These are phyloP conservation scores for Fusarium miscanthi DNA, from an alignment of 2,329 filamentous ascomycete species.

Conservation along the genomic window DNA sequence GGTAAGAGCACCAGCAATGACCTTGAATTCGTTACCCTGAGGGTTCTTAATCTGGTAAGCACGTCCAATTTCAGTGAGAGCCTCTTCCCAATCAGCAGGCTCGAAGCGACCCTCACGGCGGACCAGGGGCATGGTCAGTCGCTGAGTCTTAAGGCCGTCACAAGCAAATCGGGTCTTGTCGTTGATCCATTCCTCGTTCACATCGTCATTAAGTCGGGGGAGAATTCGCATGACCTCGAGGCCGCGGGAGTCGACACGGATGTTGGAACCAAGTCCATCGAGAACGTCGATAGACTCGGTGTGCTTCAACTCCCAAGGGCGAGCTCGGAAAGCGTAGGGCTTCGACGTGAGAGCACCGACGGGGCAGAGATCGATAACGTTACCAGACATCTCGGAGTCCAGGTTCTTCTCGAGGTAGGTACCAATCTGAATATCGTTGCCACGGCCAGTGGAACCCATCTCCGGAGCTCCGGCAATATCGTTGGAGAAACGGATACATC, in stretches of 20 bases:
- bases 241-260: slow-evolving; percentile 91
- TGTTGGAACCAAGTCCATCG: slow-evolving; percentile 92
- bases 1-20: slow-evolving; percentile 87
- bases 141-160: slow-evolving; percentile 95
- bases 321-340: slow-evolving; percentile 95
- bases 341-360: slow-evolving; percentile 97
- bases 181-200: slow-evolving; percentile 99
- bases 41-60: slow-evolving; percentile 84
- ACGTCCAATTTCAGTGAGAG: slow-evolving; percentile 84
- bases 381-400: slow-evolving; percentile 93
- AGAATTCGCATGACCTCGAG: slow-evolving; percentile 96
- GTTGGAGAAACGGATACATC: slow-evolving; percentile 97
- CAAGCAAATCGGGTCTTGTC: slow-evolving; percentile 98
- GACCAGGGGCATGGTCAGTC: slow-evolving; percentile 91
- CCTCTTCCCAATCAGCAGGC: slow-evolving; percentile 95
- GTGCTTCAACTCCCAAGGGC: slow-evolving; percentile 97
- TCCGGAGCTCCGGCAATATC: slow-evolving; percentile 96
- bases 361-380: slow-evolving; percentile 97
- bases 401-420: slow-evolving; percentile 96
- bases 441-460: slow-evolving; percentile 91
- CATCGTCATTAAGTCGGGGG: slow-evolving; percentile 93
- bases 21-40: slow-evolving; percentile 95
- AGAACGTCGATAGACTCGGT: slow-evolving; percentile 96
- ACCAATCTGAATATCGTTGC: slow-evolving; percentile 97
- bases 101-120: slow-evolving; percentile 91